Conservation (phyloP, 2,329 filamentous ascomycete genomes). For the Rhynchosporium graminicola region DNA sequence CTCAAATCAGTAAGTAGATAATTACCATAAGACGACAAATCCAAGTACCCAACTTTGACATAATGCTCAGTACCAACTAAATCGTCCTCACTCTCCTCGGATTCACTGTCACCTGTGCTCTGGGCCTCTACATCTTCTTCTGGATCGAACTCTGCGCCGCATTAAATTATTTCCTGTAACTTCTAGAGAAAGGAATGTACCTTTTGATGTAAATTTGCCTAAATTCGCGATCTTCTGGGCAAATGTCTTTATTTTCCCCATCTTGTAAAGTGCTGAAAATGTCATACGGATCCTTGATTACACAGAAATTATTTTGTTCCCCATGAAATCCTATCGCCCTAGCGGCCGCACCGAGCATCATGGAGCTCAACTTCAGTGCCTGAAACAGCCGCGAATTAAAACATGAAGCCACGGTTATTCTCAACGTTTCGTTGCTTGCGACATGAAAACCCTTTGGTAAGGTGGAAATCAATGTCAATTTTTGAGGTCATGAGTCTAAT, state of each 20-base stretch:
- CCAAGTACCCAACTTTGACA: slow-evolving; percentile 64
- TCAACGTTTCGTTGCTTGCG: slow-evolving; percentile 54
- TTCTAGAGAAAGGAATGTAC: slow-evolving; percentile 44
- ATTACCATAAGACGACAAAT: neutral
- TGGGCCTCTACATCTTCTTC: slow-evolving; percentile 39
- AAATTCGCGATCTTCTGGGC: slow-evolving; percentile 63
- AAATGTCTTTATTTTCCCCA: slow-evolving; percentile 52
- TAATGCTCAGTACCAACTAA: slow-evolving; percentile 83
- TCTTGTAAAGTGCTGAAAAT: slow-evolving; percentile 38
- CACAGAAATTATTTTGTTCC: slow-evolving; percentile 27
- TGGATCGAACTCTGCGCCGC: slow-evolving; percentile 43
- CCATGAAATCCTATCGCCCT: slow-evolving; percentile 34
- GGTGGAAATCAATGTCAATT: slow-evolving; percentile 27
- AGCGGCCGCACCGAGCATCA: slow-evolving; percentile 29
- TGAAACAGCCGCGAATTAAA: neutral
- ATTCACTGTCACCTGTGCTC: slow-evolving; percentile 45
- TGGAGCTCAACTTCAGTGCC: slow-evolving; percentile 18
- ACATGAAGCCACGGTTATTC: slow-evolving; percentile 49
- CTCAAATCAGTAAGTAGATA: slow-evolving; percentile 19
- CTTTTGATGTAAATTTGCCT: slow-evolving; percentile 58
- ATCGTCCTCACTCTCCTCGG: slow-evolving; percentile 51
- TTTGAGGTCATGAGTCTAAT: slow-evolving; percentile 11
- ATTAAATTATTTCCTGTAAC: slow-evolving; percentile 15
- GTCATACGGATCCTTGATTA: no score
- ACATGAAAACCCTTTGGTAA: slow-evolving; percentile 89